These are phyloP conservation scores for Trypethelium eluteriae DNA, from an alignment of 495 filamentous ascomycete genomes.

Conservation along the genomic window DNA sequence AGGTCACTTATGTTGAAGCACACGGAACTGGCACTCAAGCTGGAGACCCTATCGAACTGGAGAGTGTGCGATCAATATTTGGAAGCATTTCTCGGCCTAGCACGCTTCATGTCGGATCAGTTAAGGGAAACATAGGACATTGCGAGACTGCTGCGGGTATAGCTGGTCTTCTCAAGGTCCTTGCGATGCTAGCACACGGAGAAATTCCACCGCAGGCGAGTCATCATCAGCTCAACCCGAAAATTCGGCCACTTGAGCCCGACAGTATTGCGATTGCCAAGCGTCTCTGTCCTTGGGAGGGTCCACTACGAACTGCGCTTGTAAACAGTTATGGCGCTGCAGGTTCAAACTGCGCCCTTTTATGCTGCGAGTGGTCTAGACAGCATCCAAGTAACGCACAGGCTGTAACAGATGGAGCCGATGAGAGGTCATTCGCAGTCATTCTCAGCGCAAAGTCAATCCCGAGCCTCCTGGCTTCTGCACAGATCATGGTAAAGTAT, in stretches of 20 bases:
- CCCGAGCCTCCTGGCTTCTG: neutral
- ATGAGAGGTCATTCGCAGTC: neutral
- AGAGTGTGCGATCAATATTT: constrained; percentile 25
- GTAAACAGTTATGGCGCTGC: constrained; percentile 14
- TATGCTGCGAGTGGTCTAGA: neutral
- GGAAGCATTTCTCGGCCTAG: constrained; percentile 11
- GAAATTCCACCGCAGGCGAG: constrained; percentile 33
- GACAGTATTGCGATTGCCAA: neutral
- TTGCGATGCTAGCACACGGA: constrained; percentile 36
- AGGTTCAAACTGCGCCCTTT: neutral
- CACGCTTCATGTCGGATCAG: constrained; percentile 25
- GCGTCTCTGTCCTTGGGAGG: neutral
- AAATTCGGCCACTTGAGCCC: constrained; percentile 26
- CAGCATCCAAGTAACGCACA: neutral
- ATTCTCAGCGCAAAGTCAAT: neutral
- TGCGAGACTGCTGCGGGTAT: constrained; percentile 31
- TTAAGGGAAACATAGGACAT: constrained; percentile 35
- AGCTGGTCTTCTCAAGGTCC: constrained; percentile 31
- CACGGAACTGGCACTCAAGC: constrained; percentile 40
- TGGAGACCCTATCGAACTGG: constrained; percentile 34
- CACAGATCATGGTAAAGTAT: neutral
- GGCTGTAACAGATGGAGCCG: neutral
- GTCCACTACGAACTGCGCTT: neutral
- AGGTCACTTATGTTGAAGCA: constrained; percentile 34
- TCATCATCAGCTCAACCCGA: constrained; percentile 8